Conservation (phyloP, 768 basidiomycete genomes). For the Boletus rubropictus region DNA sequence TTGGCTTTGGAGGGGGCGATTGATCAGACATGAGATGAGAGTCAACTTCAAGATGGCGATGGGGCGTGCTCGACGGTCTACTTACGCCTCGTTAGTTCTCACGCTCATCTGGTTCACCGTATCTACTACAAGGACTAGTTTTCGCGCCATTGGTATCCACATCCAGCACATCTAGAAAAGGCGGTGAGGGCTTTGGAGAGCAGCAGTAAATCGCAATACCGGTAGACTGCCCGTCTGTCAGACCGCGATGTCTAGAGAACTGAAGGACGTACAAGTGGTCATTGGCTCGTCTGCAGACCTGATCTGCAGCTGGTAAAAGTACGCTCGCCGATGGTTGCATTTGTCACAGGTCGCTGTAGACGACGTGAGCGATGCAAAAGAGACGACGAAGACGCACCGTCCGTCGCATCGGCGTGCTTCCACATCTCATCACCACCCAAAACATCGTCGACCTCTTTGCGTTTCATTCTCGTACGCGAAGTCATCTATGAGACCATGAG, state of each 20-base stretch:
- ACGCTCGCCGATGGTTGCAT: constrained; percentile 82
- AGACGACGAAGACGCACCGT: constrained; percentile 42
- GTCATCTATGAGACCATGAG: constrained; percentile 62
- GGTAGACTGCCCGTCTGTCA: constrained; percentile 46
- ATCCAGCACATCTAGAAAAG: constrained; percentile 49
- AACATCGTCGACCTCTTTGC: constrained; percentile 95
- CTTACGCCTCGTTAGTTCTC: constrained; percentile 15
- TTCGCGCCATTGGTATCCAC: constrained; percentile 67
- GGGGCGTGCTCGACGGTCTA: constrained; percentile 19
- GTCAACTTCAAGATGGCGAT: constrained; percentile 14
- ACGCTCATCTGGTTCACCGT: constrained; percentile 15
- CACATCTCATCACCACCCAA: constrained; percentile 91
- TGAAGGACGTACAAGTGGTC: constrained; percentile 40
- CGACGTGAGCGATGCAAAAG: neutral
- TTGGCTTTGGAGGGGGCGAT: constrained; percentile 53
- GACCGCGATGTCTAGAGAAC: neutral
- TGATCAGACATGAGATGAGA: constrained; percentile 53
- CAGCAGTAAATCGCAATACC: constrained; percentile 31
- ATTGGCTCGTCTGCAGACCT: constrained; percentile 90
- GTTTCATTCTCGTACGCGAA: constrained; percentile 73
- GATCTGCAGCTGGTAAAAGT: constrained; percentile 95
- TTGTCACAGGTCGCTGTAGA: constrained; percentile 54
- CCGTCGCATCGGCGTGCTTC: constrained; percentile 87
- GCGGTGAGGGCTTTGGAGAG: neutral
- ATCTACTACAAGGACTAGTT: constrained; percentile 37